phyloP scores from a whole-genome alignment of 148 eudicot species.

The Beta vulgaris region DNA sequence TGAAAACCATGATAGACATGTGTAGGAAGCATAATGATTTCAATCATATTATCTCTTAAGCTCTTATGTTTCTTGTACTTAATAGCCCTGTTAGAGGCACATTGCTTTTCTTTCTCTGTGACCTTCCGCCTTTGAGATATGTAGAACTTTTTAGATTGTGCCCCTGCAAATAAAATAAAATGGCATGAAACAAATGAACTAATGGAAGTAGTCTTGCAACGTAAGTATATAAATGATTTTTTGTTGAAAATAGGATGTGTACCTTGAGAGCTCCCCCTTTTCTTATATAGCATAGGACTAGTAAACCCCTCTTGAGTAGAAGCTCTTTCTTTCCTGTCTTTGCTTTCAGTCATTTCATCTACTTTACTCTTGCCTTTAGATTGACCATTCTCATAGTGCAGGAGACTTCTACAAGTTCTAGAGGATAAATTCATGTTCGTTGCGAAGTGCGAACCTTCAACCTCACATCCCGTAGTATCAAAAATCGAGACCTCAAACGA shows the following conservation, averaged over 20 bases:
- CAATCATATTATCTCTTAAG: background rate
- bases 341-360: background rate
- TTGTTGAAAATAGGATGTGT: background rate
- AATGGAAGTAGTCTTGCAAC: background rate
- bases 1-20: conserved; percentile 22
- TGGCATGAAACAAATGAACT: background rate
- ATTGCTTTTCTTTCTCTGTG: background rate
- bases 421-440: background rate
- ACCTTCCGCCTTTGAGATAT: conserved; percentile 19
- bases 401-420: background rate
- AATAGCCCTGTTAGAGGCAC: background rate
- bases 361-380: background rate
- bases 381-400: background rate
- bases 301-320: background rate
- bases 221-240: background rate
- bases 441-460: conserved; percentile 15
- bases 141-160: background rate
- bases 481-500: conserved; percentile 15
- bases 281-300: background rate
- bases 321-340: background rate
- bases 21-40: conserved; percentile 6
- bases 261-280: background rate
- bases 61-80: background rate
- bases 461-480: conserved; percentile 14
- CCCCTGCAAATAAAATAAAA: background rate